These are phyloP conservation scores for Crotalaria pallida DNA, from an alignment of 306 rosid species.

Conservation along the genomic window DNA sequence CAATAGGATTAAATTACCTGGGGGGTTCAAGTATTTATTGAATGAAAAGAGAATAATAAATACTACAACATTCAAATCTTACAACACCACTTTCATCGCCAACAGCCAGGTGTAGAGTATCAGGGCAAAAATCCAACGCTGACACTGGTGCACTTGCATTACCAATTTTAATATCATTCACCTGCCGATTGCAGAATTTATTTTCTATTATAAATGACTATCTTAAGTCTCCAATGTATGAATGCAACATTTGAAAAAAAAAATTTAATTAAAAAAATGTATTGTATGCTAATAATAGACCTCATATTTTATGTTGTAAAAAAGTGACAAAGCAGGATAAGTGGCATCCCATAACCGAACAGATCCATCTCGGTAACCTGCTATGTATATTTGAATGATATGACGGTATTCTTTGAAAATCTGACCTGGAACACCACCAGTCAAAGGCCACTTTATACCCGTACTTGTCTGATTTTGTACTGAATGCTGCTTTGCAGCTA, in stretches of 20 bases:
- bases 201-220: conserved; percentile 12
- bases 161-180: conserved; percentile 35
- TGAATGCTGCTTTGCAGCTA: conserved; percentile 39
- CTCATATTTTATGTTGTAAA: conserved; percentile 54
- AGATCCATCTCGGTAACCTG: conserved; percentile 91
- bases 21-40: conserved; percentile 19
- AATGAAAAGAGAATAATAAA: conserved; percentile 4
- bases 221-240: conserved; percentile 10
- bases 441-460: conserved; percentile 62
- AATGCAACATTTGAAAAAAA: not conserved
- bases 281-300: conserved; percentile 44
- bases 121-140: conserved; percentile 69
- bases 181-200: conserved; percentile 44
- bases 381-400: conserved; percentile 56
- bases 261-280: not conserved
- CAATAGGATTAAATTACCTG: conserved; percentile 22
- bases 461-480: conserved; percentile 27
- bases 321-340: conserved; percentile 49
- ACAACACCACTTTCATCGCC: conserved; percentile 77
- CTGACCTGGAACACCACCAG: conserved; percentile 73
- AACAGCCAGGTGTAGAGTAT: conserved; percentile 47
- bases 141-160: conserved; percentile 47
- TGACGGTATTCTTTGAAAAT: conserved; percentile 37
- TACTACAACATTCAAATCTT: conserved; percentile 18
- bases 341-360: conserved; percentile 85